A percentile compares a stretch with the other conserved stretches of the same genome.
phyloP scores from a whole-genome alignment of 345 rosid genomes.

The Zanthoxylum bungeanum region DNA sequence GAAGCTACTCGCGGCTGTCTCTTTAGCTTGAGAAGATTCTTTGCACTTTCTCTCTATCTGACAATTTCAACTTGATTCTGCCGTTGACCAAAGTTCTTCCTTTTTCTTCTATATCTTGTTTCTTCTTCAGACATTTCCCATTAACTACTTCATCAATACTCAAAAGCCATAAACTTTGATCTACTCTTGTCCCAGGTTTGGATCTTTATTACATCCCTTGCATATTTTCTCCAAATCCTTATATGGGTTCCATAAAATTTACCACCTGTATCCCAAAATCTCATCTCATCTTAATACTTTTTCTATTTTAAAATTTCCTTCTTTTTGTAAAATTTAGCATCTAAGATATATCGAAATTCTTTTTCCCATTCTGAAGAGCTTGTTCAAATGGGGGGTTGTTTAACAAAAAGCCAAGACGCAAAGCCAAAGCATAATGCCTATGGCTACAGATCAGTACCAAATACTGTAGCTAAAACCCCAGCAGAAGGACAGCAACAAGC shows the following conservation, averaged over 20 bases:
- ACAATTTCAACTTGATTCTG: conserved; percentile 3
- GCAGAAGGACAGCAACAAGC: conserved; percentile 20
- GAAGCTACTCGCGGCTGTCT: neutral
- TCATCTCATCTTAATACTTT: neutral
- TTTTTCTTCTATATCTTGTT: neutral
- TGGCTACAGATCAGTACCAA: conserved; percentile 37
- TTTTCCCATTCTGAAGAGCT: neutral
- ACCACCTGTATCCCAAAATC: neutral
- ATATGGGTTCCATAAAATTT: conserved; percentile 8
- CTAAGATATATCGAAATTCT: neutral
- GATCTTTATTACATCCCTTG: conserved; percentile 6
- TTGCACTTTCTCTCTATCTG: neutral
- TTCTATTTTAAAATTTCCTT: neutral
- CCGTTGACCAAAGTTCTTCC: conserved; percentile 11
- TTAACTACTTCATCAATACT: neutral
- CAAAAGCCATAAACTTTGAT: conserved; percentile 10
- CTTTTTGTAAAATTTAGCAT: neutral
- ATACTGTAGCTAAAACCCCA: conserved; percentile 18
- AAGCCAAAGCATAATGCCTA: conserved; percentile 32
- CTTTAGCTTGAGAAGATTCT: neutral
- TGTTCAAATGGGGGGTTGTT: conserved; percentile 52
- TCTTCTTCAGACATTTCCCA: neutral
- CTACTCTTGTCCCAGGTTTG: conserved; percentile 11
- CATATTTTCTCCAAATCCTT: neutral
- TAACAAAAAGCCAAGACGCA: conserved; percentile 37